Evolutionary conservation across 768 basidiomycete genomes (phyloP).

Genomic region (Fomitopsis pulvina): DNA sequence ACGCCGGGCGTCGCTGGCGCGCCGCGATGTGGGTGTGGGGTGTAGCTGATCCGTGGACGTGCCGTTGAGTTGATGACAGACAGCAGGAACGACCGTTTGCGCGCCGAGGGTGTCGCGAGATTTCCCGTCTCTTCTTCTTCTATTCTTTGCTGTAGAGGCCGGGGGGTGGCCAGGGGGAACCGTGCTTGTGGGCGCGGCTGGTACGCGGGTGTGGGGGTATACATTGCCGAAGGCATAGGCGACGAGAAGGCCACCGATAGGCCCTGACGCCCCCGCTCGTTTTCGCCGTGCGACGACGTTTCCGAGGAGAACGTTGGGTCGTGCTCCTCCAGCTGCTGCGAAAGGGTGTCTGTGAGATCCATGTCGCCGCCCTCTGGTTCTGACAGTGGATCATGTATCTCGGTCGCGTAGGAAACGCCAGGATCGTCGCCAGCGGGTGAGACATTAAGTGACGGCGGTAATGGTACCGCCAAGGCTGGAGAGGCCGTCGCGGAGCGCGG

Average conservation of each 20-base stretch:
- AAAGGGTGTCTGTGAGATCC: constrained; percentile 2
- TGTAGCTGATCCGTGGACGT: constrained; percentile 62
- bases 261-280: constrained; percentile 18
- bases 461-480: constrained; percentile 9
- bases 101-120: constrained; percentile 61
- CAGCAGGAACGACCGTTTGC: constrained; percentile 76
- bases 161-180: constrained; percentile 29
- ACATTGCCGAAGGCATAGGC: constrained; percentile 46
- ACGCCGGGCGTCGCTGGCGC: constrained; percentile 23
- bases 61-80: constrained; percentile 79
- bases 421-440: constrained; percentile 6
- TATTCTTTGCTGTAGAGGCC: constrained; percentile 8
- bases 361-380: constrained; percentile 2
- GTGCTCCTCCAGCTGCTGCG: constrained; percentile 1
- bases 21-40: constrained; percentile 41
- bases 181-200: constrained; percentile 56
- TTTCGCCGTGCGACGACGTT: constrained; percentile 11
- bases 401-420: neutral
- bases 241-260: constrained; percentile 44
- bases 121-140: constrained; percentile 29
- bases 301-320: constrained; percentile 74
- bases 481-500: constrained; percentile 22
- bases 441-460: constrained; percentile 28
- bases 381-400: neutral
- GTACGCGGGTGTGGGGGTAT: constrained; percentile 67